These are phyloP conservation scores for Straminergon stramineum DNA, from an alignment of 225 moss, liverwort and hornwort species.

Conservation along the genomic window DNA sequence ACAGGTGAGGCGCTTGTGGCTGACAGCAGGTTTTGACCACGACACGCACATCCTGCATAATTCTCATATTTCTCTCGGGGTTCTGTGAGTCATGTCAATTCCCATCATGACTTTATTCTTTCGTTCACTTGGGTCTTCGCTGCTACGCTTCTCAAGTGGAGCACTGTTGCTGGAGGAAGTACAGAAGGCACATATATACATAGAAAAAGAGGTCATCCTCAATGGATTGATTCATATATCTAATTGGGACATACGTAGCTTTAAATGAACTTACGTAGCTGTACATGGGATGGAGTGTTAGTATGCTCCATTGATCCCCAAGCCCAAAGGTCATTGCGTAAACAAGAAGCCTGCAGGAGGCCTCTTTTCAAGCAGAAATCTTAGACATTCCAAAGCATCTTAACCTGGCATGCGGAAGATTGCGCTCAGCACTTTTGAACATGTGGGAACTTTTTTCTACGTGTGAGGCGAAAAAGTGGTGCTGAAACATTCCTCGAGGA, in stretches of 20 bases:
- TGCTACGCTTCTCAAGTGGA: conserved; percentile 5
- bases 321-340: neutral
- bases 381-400: neutral
- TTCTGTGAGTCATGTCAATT: conserved; percentile 16
- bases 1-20: conserved; percentile 89
- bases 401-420: neutral
- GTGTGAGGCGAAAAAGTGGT: neutral
- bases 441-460: neutral
- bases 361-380: neutral
- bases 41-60: conserved; percentile 81
- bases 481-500: neutral
- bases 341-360: neutral
- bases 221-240: neutral
- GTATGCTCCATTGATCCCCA: neutral
- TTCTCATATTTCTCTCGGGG: conserved; percentile 45
- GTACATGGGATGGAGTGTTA: neutral
- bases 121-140: neutral
- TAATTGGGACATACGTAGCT: neutral
- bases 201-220: neutral
- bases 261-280: neutral
- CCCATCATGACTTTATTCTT: neutral
- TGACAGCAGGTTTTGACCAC: conserved; percentile 85
- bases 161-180: neutral
- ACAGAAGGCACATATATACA: neutral
- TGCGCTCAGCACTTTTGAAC: neutral